Evolutionary conservation across 192 early-diverging fungal genomes (phyloP), one percentile per base, ranked within the genome.

Genomic region (Rhizoclosmatium globosum): DNA sequence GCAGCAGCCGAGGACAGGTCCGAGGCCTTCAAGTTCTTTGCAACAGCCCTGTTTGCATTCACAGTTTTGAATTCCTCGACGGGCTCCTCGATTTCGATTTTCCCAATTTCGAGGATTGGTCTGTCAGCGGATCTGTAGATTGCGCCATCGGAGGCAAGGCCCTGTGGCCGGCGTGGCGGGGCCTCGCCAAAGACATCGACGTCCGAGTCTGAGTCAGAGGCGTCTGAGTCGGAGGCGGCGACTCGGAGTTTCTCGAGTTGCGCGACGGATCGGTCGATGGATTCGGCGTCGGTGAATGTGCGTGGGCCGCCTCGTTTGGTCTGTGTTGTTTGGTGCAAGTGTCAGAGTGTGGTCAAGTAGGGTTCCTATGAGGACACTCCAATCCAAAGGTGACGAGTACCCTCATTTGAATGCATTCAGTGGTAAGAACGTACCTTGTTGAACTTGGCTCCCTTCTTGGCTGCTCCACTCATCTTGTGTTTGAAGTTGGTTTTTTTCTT

Each of bases 31-130:
- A 80, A 19, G 58, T 84, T 69, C 65, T 47, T 70, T 44, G 56
- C 7, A 4, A 58, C 72, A 23, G 81, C 71, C 2, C 79, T 65
- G 79, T 88, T 88, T 53, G 81, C 75, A 71, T 88, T 88, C 42
- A 64, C 61, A 19, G 84, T 76, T 23, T 82, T 47, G 56, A 83
- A 69, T n/a, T 31, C 57, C 4, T 58, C 64, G 13, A 60, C 80
- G 64, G n/a, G 71, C 53, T 79, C 79, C 15, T 57, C 76, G 50
- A 60, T 53, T 23, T 44, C 67, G 21, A 64, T 64, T 21, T 64
- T 64, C 6, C 72, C 72, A 3, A 74, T 74, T 17, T 74, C 47
- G 31, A 57, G 23, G 9, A 74, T 43, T 11, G 17, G 58, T n/a
- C 66, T 68, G 3, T 57, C 68, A 19, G 77, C 39, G 50, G 31